phyloP scores from a whole-genome alignment of 805 yeast genomes.

The Kuraishia capsulata region DNA sequence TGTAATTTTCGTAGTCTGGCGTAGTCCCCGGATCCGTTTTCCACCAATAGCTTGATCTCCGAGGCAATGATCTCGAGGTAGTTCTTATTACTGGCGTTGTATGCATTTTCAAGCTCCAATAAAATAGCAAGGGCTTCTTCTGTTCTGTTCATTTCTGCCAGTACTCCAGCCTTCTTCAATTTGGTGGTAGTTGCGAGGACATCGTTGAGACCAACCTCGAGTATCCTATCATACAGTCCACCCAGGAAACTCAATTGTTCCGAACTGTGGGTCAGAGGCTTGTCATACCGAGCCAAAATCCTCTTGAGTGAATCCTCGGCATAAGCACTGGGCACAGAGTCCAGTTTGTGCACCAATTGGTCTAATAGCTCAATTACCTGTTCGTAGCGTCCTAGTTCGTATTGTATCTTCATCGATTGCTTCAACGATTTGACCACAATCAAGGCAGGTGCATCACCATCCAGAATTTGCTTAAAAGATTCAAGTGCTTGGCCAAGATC shows the following conservation, averaged over 20 bases:
- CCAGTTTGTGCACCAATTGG: constrained; percentile 11
- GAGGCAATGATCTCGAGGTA: constrained; percentile 43
- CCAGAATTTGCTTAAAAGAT: constrained; percentile 13
- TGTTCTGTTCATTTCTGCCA: neutral
- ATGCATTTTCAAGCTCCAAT: neutral
- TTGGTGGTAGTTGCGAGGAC: neutral
- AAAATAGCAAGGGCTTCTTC: neutral
- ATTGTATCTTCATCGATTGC: constrained; percentile 20
- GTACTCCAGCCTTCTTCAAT: neutral
- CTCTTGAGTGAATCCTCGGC: constrained; percentile 21
- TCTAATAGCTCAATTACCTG: constrained; percentile 8
- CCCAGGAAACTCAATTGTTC: constrained; percentile 10
- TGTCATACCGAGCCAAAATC: constrained; percentile 19
- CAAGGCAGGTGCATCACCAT: constrained; percentile 1
- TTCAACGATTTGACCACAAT: constrained; percentile 23
- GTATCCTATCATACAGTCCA: constrained; percentile 12
- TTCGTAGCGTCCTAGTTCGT: constrained; percentile 9
- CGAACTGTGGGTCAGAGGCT: constrained; percentile 3
- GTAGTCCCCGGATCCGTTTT: constrained; percentile 16
- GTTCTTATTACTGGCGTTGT: neutral
- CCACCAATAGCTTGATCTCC: constrained; percentile 19
- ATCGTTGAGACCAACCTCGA: neutral
- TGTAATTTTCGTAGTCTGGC: constrained; percentile 37
- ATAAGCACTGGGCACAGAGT: constrained; percentile 11
- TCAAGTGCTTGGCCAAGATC: constrained; percentile 14